Conservation (phyloP, 2,329 filamentous ascomycete species). For the Coniochaeta sp. region DNA sequence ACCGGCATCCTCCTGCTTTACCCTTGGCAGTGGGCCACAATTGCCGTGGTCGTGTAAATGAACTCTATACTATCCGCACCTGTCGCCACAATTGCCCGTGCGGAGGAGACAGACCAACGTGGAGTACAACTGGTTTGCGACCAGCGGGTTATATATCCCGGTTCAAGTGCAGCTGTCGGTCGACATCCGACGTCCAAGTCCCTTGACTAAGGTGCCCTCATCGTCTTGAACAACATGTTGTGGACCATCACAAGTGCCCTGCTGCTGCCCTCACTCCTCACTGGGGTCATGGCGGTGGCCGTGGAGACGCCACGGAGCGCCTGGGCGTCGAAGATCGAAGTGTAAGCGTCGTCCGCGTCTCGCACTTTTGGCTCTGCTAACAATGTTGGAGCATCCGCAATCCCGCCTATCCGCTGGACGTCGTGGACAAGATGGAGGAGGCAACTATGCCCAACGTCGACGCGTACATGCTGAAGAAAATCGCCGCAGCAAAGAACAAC, state of each 20-base stretch:
- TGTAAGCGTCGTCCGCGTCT: conserved; percentile 2
- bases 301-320: neutral
- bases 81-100: neutral
- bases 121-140: neutral
- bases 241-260: neutral
- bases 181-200: neutral
- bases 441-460: conserved; percentile 20
- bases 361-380: neutral
- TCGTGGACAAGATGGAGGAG: conserved; percentile 19
- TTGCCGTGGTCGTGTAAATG: neutral
- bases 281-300: neutral
- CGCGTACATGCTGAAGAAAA: conserved; percentile 18
- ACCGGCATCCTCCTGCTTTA: neutral
- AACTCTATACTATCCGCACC: neutral
- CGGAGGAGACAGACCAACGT: neutral
- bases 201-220: neutral
- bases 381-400: conserved; percentile 14
- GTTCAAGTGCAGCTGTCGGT: neutral
- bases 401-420: conserved; percentile 17
- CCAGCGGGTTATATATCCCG: neutral
- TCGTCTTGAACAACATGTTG: neutral
- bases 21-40: neutral
- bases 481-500: conserved; percentile 16
- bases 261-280: conserved; percentile 1
- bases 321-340: conserved; percentile 7